phyloP scores from a whole-genome alignment of 2,329 filamentous ascomycete genomes.

The Camillea tinctor region DNA sequence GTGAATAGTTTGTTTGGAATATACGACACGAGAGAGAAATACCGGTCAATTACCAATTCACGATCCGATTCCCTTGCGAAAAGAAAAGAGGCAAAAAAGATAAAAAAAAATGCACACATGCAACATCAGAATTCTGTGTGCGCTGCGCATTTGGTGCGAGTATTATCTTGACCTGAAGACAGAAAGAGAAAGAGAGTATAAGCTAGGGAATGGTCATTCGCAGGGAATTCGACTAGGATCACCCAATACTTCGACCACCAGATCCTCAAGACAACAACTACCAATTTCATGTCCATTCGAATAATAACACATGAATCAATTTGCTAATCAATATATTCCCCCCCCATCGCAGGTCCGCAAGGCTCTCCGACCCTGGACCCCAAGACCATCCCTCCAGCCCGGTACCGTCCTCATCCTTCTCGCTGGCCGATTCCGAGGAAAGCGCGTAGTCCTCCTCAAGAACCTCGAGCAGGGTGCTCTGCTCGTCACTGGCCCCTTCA shows the following conservation, averaged over 20 bases:
- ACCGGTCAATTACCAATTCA: slow-evolving; percentile 23
- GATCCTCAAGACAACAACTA: not conserved
- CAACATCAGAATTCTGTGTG: not conserved
- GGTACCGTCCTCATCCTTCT: slow-evolving; percentile 98
- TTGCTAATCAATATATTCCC: slow-evolving; percentile 31
- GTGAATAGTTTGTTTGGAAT: too few species aligned
- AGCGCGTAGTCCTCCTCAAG: slow-evolving; percentile 99
- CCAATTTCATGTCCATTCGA: not conserved
- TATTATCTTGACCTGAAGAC: not conserved
- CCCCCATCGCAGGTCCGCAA: slow-evolving; percentile 76
- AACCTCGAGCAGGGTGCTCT: slow-evolving; percentile 95
- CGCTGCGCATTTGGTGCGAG: not conserved
- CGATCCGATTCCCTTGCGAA: not conserved
- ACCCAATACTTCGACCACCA: not conserved
- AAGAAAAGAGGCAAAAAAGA: too few species aligned
- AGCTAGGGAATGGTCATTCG: not conserved
- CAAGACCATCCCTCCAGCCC: slow-evolving; percentile 86
- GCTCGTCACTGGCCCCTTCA: slow-evolving; percentile 99
- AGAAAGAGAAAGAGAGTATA: too few species aligned
- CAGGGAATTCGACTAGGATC: not conserved
- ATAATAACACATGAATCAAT: not conserved
- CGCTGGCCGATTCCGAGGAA: slow-evolving; percentile 98
- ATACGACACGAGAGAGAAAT: too few species aligned
- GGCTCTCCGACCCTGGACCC: slow-evolving; percentile 81
- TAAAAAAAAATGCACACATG: too few species aligned